Base-by-base conservation (phyloP, 345 rosid genomes). In the Corymbia maculata region DNA sequence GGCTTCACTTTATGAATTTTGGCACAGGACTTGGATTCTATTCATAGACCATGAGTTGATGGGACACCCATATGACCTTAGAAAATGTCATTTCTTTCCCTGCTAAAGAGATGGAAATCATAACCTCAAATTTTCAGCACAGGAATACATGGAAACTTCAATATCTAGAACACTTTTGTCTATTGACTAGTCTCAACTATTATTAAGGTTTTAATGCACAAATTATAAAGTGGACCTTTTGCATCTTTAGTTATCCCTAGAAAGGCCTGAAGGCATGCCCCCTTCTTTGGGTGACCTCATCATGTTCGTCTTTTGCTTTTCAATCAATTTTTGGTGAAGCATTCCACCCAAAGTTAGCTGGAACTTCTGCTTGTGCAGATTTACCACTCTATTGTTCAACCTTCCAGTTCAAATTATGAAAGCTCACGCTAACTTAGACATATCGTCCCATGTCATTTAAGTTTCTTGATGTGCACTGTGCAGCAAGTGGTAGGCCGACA, bases 401-500 rank as follows among this genome's bases (percentile, higher is more conserved):
- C 80, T 70, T 19, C 21, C 80, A 9, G 47, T 70, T 70, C 47
- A 5, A 70, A 70, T 70, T 36, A 17, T 68, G 22, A 68, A 32
- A 8, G 36, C 80, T 70, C 24, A 5, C 16, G 44, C 17, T 70
- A 32, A 70, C 17, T 68, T 70, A 75, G 45, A 75, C 49, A 6
- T 14, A 6, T 36, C 68, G 45, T 85, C 47, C 50, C 84, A 19
- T 86, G 85, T 86, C 32, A 52, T 85, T 86, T 49, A 57, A 85
- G 53, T 86, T 90, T 86, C 66, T 64, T 42, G 47, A 70, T 91
- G 57, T 88, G 88, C 90, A 90, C 88, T 87, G 61, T 92, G 92
- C 93, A 97, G 99, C 97, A 87, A 93, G 91, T 93, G 95, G 93
- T 88, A 94, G 98, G 94, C 95, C 97, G 7, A 89, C 95, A 13